Base-by-base conservation (phyloP, 352 stramenopile species). In the Paralagenidium karlingii region DNA sequence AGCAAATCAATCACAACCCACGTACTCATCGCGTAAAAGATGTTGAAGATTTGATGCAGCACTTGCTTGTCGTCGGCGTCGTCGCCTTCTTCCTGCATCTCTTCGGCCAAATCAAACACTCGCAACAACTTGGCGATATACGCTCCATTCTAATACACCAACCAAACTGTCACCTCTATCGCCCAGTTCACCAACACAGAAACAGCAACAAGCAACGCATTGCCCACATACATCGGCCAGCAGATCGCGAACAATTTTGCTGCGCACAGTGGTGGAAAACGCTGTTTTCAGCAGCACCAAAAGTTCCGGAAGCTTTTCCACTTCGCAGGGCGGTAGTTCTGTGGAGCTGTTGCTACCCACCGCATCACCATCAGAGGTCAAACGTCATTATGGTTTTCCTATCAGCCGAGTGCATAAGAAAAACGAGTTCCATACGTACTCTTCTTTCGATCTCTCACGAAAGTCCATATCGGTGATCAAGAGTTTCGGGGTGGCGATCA, bases 91-190 rank as follows among this genome's bases (percentile, higher is more conserved):
- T n/a, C n/a, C n/a, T n/a, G n/a, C n/a, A n/a, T n/a, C 43, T 83
- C 37, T 43, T 86, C 73, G 44, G 60, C 67, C 22, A 86, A 37
- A 41, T 83, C 69, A 37, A 86, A 86, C 25, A 86, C 43, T 45
- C 83, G 58, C 45, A 88, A 48, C 32, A 87, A 49, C 52, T 80
- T 83, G 13, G 75, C 56, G 30, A 87, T 63, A 43, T 85, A 87
- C 24, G 62, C 68, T 30, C 74, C 70, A 37, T 83, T 55, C 69
- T 84, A 28, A 2, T 13, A n/a, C 5, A n/a, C 18, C 36, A 18
- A n/a, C n/a, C n/a, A n/a, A n/a, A n/a, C n/a, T n/a, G n/a, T n/a
- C n/a, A n/a, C n/a, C n/a, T n/a, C n/a, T n/a, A n/a, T n/a, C n/a
- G n/a, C n/a, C n/a, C n/a, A n/a, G n/a, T n/a, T n/a, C n/a, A n/a